Percentiles rank a stretch among this genome's conserved stretches.
Conservation (phyloP, 306 rosid species). For the Prinsepia uniflora region DNA sequence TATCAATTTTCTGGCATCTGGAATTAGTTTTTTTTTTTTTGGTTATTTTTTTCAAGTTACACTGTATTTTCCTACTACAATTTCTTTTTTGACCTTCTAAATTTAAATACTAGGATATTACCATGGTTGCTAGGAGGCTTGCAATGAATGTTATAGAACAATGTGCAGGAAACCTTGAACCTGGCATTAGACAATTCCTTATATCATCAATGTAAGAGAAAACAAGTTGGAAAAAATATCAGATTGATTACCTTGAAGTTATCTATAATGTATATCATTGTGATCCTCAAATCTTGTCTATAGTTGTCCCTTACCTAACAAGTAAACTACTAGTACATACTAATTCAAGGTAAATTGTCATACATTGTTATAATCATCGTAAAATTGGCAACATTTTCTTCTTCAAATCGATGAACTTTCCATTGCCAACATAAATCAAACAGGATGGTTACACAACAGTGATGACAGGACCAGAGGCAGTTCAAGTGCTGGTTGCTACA, state of each 20-base stretch:
- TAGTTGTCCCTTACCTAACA: conserved; percentile 77
- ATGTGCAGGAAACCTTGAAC: conserved; percentile 81
- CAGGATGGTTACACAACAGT: too few species aligned
- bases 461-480: too few species aligned
- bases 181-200: conserved; percentile 72
- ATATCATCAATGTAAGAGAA: conserved; percentile 80
- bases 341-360: conserved; percentile 13
- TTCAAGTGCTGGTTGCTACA: too few species aligned
- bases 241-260: conserved; percentile 67
- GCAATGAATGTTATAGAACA: conserved; percentile 84
- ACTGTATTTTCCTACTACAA: conserved; percentile 14
- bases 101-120: conserved; percentile 46
- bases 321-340: conserved; percentile 86
- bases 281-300: conserved; percentile 75
- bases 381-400: too few species aligned
- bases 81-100: too few species aligned
- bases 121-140: conserved; percentile 84
- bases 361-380: too few species aligned
- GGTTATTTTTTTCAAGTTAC: background rate
- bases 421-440: too few species aligned
- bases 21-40: conserved; percentile 13
- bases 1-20: background rate
- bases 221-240: conserved; percentile 45
- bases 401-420: too few species aligned
- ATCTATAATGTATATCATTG: conserved; percentile 85